A percentile compares a stretch with the other conserved stretches of the same genome.
These are phyloP conservation scores for Colletotrichum godetiae DNA, from an alignment of 2,329 filamentous ascomycete species.

Conservation along the genomic window DNA sequence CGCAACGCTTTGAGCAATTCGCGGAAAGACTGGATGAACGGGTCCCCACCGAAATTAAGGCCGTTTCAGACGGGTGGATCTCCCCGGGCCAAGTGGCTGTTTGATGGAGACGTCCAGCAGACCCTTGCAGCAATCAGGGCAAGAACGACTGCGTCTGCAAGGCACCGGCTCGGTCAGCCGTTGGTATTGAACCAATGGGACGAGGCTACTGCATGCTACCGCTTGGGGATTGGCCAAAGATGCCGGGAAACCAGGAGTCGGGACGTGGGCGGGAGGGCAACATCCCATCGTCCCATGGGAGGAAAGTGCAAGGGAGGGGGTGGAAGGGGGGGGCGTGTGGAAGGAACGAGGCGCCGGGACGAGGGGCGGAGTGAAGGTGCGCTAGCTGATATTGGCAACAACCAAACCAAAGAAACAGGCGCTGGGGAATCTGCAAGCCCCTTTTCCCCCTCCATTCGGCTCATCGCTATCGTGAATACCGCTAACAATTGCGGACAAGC, in stretches of 20 bases:
- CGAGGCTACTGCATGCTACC: background rate
- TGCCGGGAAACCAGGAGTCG: background rate
- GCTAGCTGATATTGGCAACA: background rate
- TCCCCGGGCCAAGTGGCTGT: slow-evolving; percentile 29
- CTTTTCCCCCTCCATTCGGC: slow-evolving; percentile 5
- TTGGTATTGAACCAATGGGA: background rate
- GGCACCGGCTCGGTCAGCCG: slow-evolving; percentile 34
- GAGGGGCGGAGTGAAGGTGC: background rate
- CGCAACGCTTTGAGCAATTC: slow-evolving; percentile 4
- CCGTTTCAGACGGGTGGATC: slow-evolving; percentile 35
- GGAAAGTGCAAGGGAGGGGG: background rate
- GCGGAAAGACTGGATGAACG: slow-evolving; percentile 36
- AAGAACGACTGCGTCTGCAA: slow-evolving; percentile 31
- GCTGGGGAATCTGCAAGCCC: slow-evolving; percentile 11
- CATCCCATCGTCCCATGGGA: background rate
- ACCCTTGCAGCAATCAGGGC: slow-evolving; percentile 37
- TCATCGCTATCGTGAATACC: background rate
- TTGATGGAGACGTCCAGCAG: slow-evolving; percentile 27
- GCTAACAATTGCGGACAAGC: background rate
- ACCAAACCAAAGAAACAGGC: background rate
- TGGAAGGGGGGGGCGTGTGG: slow-evolving; percentile 7
- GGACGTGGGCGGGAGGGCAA: slow-evolving; percentile 12
- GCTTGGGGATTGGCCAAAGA: slow-evolving; percentile 19
- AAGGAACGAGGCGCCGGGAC: slow-evolving; percentile 15
- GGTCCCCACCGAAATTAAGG: slow-evolving; percentile 37